Evolutionary conservation across 2,329 filamentous ascomycete species (phyloP).

Genomic region (Microsporum ferrugineum): DNA sequence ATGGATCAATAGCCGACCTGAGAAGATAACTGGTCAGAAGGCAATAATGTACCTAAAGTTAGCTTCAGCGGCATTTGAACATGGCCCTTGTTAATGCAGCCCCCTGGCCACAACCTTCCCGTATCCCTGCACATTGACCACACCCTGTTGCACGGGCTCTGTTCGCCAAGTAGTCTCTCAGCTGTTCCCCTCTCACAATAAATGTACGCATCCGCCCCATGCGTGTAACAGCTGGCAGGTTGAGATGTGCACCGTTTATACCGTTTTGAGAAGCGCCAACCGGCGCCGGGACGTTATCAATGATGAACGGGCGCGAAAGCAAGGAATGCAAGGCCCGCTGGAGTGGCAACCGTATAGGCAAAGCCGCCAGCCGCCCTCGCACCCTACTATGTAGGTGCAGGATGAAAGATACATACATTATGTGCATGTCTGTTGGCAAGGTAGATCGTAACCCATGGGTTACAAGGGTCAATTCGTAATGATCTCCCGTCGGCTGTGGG

Average conservation of each 20-base stretch:
- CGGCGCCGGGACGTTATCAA: background rate
- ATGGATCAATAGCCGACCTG: slow-evolving; percentile 2
- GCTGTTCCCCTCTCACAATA: background rate
- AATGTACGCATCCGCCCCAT: background rate
- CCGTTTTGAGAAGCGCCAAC: background rate
- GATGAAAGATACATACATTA: background rate
- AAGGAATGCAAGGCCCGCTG: background rate
- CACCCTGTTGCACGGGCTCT: slow-evolving; percentile 3
- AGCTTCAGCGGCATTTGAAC: slow-evolving; percentile 3
- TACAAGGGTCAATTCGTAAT: slow-evolving; percentile 3
- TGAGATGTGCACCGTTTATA: background rate
- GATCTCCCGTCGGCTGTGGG: background rate
- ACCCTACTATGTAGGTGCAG: background rate
- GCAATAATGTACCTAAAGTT: background rate
- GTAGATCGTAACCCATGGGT: background rate
- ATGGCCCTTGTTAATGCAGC: slow-evolving; percentile 1
- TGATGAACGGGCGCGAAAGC: background rate
- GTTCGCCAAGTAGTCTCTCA: background rate
- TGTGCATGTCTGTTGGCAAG: background rate
- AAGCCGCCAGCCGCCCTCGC: background rate
- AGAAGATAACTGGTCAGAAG: background rate
- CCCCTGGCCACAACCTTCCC: background rate
- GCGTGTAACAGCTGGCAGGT: background rate
- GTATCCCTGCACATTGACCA: background rate
- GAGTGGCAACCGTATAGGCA: background rate